phyloP scores from a whole-genome alignment of 306 rosid species.

The Morella rubra region DNA sequence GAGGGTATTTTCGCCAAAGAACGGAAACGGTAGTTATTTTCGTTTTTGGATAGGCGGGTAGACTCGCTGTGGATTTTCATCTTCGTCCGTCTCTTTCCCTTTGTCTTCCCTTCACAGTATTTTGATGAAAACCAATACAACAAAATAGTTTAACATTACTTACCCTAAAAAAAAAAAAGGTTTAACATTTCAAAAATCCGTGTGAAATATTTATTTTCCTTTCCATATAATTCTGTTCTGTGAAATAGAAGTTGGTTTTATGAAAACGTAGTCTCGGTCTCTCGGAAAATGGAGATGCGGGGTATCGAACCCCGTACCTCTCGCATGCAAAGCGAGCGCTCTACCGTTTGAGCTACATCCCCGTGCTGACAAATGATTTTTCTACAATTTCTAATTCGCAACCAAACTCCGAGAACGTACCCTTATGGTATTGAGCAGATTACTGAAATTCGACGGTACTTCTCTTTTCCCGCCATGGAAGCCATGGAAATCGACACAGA shows the following conservation, averaged over 20 bases:
- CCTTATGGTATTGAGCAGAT: not conserved
- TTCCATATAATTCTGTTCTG: too few relatives aligned
- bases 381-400: too few relatives aligned
- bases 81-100: too few relatives aligned
- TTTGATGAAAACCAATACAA: too few relatives aligned
- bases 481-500: constrained; percentile 63
- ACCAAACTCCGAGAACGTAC: too few relatives aligned
- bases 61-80: too few relatives aligned
- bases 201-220: too few relatives aligned
- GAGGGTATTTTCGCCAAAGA: not conserved
- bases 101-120: too few relatives aligned
- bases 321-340: constrained; percentile 97
- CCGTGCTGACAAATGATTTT: constrained; percentile 6
- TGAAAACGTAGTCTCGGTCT: not conserved
- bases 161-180: too few relatives aligned
- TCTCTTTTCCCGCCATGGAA: constrained; percentile 55
- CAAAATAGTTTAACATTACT: too few relatives aligned
- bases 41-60: not conserved
- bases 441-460: constrained; percentile 1
- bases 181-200: too few relatives aligned
- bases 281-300: constrained; percentile 65
- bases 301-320: constrained; percentile 98
- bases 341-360: constrained; percentile 98
- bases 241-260: too few relatives aligned
- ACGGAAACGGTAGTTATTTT: not conserved